These are phyloP conservation scores for Vachellia collinsii DNA, from an alignment of 306 rosid genomes.

Conservation along the genomic window DNA sequence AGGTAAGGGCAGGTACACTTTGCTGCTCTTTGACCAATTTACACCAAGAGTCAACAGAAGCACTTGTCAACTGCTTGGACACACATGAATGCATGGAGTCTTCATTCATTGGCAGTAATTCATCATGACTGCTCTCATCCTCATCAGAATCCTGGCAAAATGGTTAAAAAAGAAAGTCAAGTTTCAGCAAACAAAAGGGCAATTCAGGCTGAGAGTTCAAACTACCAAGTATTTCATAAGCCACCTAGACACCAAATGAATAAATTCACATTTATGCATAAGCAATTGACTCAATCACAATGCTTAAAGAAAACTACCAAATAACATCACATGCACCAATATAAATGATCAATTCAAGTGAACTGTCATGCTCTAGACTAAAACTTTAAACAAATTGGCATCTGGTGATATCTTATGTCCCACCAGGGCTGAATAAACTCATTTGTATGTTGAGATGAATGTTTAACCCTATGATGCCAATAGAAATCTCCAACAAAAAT, in stretches of 20 bases:
- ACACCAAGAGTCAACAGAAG: slow-evolving; percentile 59
- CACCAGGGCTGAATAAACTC: no score
- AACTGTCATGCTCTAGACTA: no score
- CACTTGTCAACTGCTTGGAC: slow-evolving; percentile 52
- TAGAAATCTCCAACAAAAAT: no score
- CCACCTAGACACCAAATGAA: slow-evolving; percentile 13
- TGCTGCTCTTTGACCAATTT: slow-evolving; percentile 60
- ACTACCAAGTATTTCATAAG: not conserved
- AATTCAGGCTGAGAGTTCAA: slow-evolving; percentile 20
- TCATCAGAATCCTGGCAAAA: slow-evolving; percentile 65
- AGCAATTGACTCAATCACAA: not conserved
- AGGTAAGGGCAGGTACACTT: slow-evolving; percentile 62
- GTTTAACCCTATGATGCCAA: no score
- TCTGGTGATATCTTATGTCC: no score
- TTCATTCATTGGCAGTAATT: slow-evolving; percentile 37
- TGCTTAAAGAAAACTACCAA: no score
- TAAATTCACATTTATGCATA: not conserved
- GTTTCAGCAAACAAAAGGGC: slow-evolving; percentile 22
- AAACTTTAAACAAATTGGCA: no score
- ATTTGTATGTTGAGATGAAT: no score
- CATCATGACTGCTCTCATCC: slow-evolving; percentile 51
- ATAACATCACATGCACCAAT: no score
- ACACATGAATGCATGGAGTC: slow-evolving; percentile 28
- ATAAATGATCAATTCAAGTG: no score
- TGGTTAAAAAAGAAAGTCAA: slow-evolving; percentile 1